Percentiles rank a stretch among this genome's conserved stretches.
Conservation (phyloP, 2,329 filamentous ascomycete species). For the Diaporthe velutina region DNA sequence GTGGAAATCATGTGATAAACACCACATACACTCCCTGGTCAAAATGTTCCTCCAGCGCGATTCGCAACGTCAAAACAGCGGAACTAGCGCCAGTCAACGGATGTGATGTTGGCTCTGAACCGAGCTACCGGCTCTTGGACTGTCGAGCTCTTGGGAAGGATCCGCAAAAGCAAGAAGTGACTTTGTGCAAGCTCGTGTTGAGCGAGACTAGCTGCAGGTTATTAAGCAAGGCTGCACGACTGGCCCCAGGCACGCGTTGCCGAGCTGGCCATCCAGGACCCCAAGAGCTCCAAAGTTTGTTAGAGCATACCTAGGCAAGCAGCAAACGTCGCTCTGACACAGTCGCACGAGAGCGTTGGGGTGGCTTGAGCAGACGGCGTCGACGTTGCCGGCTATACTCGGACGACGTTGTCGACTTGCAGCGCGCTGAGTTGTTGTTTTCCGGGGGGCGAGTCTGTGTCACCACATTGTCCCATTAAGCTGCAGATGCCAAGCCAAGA, state of each 20-base stretch:
- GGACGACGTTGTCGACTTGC: constrained; percentile 13
- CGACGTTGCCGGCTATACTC: constrained; percentile 8
- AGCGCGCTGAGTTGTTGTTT: constrained; percentile 19
- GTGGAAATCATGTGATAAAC: constrained; percentile 17
- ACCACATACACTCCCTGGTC: background rate
- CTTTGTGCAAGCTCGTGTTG: constrained; percentile 38
- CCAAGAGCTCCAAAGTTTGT: background rate
- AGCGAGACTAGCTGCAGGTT: constrained; percentile 35
- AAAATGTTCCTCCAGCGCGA: background rate
- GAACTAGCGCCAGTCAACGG: constrained; percentile 12
- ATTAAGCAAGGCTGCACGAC: constrained; percentile 33
- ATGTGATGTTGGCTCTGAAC: constrained; percentile 3
- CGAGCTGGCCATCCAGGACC: background rate
- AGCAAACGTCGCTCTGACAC: background rate
- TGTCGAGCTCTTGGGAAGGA: constrained; percentile 1
- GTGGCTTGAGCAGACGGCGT: background rate
- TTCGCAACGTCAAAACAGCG: constrained; percentile 17
- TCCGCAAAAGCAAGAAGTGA: constrained; percentile 29
- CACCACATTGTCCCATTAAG: constrained; percentile 13
- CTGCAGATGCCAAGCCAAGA: constrained; percentile 11
- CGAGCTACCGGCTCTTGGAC: constrained; percentile 24
- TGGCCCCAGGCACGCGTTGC: constrained; percentile 24
- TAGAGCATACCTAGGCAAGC: background rate
- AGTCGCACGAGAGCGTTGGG: constrained; percentile 22
- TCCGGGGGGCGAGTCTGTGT: constrained; percentile 20